Base-by-base conservation (phyloP, 176 grass and related monocot species). In the Carex scoparia region DNA sequence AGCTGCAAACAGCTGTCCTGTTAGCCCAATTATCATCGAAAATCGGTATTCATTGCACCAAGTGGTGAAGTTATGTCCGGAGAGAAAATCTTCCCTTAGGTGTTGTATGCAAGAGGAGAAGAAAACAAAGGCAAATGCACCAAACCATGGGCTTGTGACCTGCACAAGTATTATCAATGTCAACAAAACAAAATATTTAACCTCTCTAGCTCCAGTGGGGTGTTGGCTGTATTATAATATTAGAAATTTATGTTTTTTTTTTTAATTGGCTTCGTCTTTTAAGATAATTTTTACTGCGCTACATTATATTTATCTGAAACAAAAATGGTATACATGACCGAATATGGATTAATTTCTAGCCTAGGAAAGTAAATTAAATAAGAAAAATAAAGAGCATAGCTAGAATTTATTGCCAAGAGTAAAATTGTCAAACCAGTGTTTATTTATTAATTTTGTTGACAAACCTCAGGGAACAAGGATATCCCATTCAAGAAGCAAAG, bases 1-100 rank as follows among this genome's bases (percentile, higher is more conserved):
- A 61, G 77, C 87, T 11, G 79, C 92, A 31, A 91, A 91, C 35
- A 91, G 87, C 28, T 94, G 76, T 2, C 33, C 66, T 13, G 92
- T 94, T 44, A 94, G 44, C 16, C 82, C 85, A 32, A 79, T 94
- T 49, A 91, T 84, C 87, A 87, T 69, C 85, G 85, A 91, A 59
- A 87, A 86, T 81, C 87, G 72, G 74, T 89, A 87, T 83, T 94
- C 87, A 30, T 89, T 89, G 71, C 87, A 89, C 87, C 87, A 94
- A 7, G 89, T 33, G 6, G 3, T 78, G 5, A 88, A n/a, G 1
- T 79, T 1, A 0, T 61, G 53, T 30, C 48, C 84, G 0, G 92
- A 65, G 10, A 48, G 55, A 7, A 79, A 51, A 15, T 84, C 92
- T 84, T 94, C 92, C 1, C 69, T 27, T 63, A 91, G 79, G 80